Percentiles rank a stretch among this genome's conserved stretches.
Conservation (phyloP, 1,284 basidiomycete species). For the Cutaneotrichosporon arboriforme region DNA sequence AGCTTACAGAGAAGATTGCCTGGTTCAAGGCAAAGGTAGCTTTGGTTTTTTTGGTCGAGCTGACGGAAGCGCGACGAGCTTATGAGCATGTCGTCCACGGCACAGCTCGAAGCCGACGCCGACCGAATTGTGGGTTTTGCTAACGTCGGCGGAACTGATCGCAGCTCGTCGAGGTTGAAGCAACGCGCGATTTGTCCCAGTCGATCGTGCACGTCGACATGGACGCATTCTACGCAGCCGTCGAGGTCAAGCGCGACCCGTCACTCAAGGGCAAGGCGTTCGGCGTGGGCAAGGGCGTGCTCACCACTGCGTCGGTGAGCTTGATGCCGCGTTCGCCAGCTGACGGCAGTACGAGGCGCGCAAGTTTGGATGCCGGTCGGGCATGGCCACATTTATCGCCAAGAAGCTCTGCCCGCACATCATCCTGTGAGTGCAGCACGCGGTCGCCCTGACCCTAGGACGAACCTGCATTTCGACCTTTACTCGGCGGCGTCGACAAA, state of each 20-base stretch:
- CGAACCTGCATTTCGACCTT: conserved; percentile 53
- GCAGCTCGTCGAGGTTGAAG: conserved; percentile 71
- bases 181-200: conserved; percentile 70
- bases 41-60: neutral
- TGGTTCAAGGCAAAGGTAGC: conserved; percentile 42
- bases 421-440: conserved; percentile 52
- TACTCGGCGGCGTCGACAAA: conserved; percentile 65
- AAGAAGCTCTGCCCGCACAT: conserved; percentile 89
- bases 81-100: conserved; percentile 27
- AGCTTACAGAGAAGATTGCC: conserved; percentile 44
- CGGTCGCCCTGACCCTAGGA: conserved; percentile 8
- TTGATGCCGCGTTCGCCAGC: neutral
- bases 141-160: neutral
- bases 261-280: conserved; percentile 75
- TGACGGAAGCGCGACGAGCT: conserved; percentile 39
- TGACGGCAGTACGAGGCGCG: conserved; percentile 73
- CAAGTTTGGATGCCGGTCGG: conserved; percentile 78
- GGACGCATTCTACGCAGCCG: conserved; percentile 47
- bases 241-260: conserved; percentile 68
- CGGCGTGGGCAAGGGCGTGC: conserved; percentile 68
- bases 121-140: conserved; percentile 39
- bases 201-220: conserved; percentile 55
- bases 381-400: conserved; percentile 89
- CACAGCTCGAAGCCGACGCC: conserved; percentile 36
- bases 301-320: conserved; percentile 63